Evolutionary conservation across 163 green algal genomes (phyloP).

Genomic region (Coccomyxa subellipsoidea): DNA sequence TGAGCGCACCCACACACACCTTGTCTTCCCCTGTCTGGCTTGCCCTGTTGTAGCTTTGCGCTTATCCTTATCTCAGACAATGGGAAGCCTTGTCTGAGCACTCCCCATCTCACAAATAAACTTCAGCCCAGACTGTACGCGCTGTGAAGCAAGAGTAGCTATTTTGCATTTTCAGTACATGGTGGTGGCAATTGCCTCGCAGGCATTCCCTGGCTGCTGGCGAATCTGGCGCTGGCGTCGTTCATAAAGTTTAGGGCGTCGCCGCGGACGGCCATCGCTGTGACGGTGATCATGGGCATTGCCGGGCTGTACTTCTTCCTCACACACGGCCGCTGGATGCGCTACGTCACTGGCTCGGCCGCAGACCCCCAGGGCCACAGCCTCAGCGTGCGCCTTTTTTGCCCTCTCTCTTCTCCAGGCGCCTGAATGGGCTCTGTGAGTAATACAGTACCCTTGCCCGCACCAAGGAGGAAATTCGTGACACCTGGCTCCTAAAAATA

Average conservation of each 20-base stretch:
- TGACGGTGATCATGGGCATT: slow-evolving; percentile 10
- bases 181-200: background rate
- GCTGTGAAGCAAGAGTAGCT: too few species aligned
- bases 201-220: slow-evolving; percentile 61
- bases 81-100: too few species aligned
- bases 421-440: too few species aligned
- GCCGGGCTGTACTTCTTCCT: slow-evolving; percentile 15
- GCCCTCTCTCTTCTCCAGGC: too few species aligned
- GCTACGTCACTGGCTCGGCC: slow-evolving; percentile 8
- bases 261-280: background rate
- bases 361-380: background rate
- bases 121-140: too few species aligned
- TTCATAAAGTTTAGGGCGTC: slow-evolving; percentile 45
- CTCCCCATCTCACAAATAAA: too few species aligned
- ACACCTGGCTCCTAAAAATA: too few species aligned
- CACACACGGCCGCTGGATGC: slow-evolving; percentile 12
- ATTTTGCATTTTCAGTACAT: too few species aligned
- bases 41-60: too few species aligned
- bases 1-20: background rate
- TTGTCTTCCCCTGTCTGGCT: background rate
- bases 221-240: slow-evolving; percentile 53
- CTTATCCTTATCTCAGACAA: too few species aligned
- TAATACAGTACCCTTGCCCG: too few species aligned
- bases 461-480: too few species aligned
- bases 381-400: background rate